phyloP scores from a whole-genome alignment of 2,329 filamentous ascomycete species.

The Neopestalotiopsis rosae region DNA sequence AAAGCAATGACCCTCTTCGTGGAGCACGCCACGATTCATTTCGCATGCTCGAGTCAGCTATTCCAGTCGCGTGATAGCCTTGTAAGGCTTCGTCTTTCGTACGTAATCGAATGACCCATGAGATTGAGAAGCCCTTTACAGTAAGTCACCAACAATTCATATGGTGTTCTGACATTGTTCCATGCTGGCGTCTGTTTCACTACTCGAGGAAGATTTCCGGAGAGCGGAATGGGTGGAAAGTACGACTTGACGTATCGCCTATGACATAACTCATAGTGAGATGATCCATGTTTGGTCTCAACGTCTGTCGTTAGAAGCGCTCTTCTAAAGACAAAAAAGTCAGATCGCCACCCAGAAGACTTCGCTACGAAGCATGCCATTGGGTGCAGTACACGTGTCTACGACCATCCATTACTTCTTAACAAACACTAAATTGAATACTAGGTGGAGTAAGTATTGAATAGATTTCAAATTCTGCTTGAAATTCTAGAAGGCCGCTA shows the following conservation, averaged over 20 bases:
- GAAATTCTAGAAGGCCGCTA: slow-evolving; percentile 1
- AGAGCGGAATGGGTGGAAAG: background rate
- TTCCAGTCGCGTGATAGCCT: background rate
- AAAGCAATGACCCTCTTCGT: background rate
- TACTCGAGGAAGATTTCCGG: background rate
- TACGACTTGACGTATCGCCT: background rate
- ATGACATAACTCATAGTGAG: background rate
- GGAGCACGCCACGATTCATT: background rate
- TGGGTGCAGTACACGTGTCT: background rate
- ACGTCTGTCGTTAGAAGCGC: background rate
- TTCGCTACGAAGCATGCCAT: background rate
- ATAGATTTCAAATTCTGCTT: background rate
- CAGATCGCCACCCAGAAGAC: background rate
- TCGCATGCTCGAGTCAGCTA: background rate
- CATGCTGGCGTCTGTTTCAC: background rate
- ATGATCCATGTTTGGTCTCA: background rate
- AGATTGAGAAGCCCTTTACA: background rate
- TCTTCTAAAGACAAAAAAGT: background rate
- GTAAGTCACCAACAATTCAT: background rate
- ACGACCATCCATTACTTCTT: background rate
- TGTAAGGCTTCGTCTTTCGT: background rate
- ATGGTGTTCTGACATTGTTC: background rate
- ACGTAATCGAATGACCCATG: background rate
- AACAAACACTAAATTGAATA: background rate
- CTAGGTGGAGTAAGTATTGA: background rate